phyloP scores from a whole-genome alignment of 495 filamentous ascomycete genomes.

The Talaromyces liani region DNA sequence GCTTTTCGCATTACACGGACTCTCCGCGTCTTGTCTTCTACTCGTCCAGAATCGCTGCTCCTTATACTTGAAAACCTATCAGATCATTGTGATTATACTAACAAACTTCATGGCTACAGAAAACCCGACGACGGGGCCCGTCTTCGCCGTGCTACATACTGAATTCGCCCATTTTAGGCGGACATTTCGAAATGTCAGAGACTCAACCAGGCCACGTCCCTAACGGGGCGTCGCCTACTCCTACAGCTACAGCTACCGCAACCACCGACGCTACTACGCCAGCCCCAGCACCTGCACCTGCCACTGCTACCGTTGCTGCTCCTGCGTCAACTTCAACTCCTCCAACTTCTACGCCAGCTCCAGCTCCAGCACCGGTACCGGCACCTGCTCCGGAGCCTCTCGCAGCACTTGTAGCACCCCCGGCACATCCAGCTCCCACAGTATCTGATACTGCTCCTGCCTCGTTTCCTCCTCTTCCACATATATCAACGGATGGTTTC shows the following conservation, averaged over 20 bases:
- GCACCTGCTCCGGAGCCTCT: background rate
- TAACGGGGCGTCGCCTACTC: background rate
- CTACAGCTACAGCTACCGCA: background rate
- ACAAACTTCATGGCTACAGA: background rate
- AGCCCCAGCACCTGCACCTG: background rate
- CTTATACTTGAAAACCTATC: background rate
- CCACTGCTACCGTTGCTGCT: background rate
- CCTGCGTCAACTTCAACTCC: background rate
- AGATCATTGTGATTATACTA: background rate
- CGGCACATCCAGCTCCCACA: background rate
- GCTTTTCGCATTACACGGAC: background rate
- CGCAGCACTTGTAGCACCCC: background rate
- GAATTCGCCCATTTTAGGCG: background rate
- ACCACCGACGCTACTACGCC: background rate
- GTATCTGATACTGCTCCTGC: background rate
- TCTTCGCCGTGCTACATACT: background rate
- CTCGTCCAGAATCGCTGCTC: background rate
- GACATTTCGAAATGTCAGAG: constrained; percentile 1
- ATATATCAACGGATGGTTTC: constrained; percentile 4
- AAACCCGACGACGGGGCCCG: background rate
- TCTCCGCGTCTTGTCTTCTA: background rate
- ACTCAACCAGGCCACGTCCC: background rate
- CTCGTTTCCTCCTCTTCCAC: constrained; percentile 1
- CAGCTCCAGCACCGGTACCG: background rate
- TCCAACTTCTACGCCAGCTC: background rate